These are phyloP conservation scores for Sclerotinia nivalis DNA, from an alignment of 2,329 filamentous ascomycete genomes.

Conservation along the genomic window DNA sequence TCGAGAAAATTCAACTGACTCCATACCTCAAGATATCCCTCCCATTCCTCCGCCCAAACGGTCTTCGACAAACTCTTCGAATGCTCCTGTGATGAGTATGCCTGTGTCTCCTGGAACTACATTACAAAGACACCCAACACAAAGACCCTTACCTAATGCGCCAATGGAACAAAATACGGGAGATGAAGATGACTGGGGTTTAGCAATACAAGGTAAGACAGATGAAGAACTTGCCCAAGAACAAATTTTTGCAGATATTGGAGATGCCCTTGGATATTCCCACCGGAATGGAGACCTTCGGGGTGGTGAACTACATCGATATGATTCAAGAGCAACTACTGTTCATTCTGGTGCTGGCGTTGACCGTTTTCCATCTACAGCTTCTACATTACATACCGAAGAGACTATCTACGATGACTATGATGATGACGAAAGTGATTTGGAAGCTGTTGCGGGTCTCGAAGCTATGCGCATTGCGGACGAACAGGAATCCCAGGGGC, in stretches of 20 bases:
- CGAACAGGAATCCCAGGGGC: conserved; percentile 68
- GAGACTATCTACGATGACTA: conserved; percentile 46
- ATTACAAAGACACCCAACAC: conserved; percentile 42
- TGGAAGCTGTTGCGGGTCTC: conserved; percentile 81
- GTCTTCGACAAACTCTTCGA: conserved; percentile 33
- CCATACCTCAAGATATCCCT: conserved; percentile 27
- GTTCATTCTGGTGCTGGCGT: conserved; percentile 45
- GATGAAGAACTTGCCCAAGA: conserved; percentile 40
- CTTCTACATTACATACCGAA: conserved; percentile 47
- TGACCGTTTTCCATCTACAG: conserved; percentile 53
- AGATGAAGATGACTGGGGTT: conserved; percentile 36
- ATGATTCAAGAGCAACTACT: conserved; percentile 54
- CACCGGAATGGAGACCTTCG: conserved; percentile 49
- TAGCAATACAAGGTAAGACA: conserved; percentile 29
- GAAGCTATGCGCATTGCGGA: conserved; percentile 84
- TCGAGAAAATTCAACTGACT: conserved; percentile 14
- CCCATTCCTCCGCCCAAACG: conserved; percentile 29
- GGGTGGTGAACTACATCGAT: conserved; percentile 53
- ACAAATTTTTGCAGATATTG: conserved; percentile 42
- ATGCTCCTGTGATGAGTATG: conserved; percentile 23
- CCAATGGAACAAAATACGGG: conserved; percentile 35
- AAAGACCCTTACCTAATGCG: conserved; percentile 40
- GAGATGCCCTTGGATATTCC: conserved; percentile 38
- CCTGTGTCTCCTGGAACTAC: conserved; percentile 27
- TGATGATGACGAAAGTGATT: conserved; percentile 77